These are phyloP conservation scores for Dissophora globulifera DNA, from an alignment of 192 early-diverging fungal species.

Conservation along the genomic window DNA sequence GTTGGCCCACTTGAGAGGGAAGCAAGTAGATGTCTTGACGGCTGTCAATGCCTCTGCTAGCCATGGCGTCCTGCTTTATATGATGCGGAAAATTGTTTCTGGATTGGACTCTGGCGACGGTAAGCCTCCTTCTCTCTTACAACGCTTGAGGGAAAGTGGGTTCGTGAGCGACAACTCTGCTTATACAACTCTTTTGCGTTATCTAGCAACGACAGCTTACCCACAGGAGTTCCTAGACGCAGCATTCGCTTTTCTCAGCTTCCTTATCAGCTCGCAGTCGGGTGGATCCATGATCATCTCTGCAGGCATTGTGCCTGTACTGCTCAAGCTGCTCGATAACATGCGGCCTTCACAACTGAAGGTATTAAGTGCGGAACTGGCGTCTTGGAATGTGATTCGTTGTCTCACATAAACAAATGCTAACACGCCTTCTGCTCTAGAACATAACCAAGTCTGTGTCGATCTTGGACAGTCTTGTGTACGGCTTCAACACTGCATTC, in stretches of 20 bases:
- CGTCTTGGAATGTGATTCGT: no score
- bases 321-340: slow-evolving; percentile 79
- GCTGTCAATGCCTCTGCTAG: slow-evolving; percentile 93
- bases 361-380: no score
- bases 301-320: slow-evolving; percentile 86
- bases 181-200: background rate
- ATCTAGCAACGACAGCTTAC: slow-evolving; percentile 15
- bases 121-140: no score
- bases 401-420: no score
- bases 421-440: slow-evolving; percentile 44
- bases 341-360: slow-evolving; percentile 68
- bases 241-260: slow-evolving; percentile 79
- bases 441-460: slow-evolving; percentile 75
- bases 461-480: slow-evolving; percentile 85
- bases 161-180: no score
- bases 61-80: slow-evolving; percentile 89
- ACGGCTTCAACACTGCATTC: slow-evolving; percentile 78
- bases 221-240: slow-evolving; percentile 85
- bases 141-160: no score
- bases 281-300: slow-evolving; percentile 91
- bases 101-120: slow-evolving; percentile 56
- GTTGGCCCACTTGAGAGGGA: slow-evolving; percentile 80
- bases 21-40: slow-evolving; percentile 81
- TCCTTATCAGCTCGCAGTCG: slow-evolving; percentile 77
- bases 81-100: slow-evolving; percentile 77